Base-by-base conservation (phyloP, 495 filamentous ascomycete genomes). In the Neurospora sp. region DNA sequence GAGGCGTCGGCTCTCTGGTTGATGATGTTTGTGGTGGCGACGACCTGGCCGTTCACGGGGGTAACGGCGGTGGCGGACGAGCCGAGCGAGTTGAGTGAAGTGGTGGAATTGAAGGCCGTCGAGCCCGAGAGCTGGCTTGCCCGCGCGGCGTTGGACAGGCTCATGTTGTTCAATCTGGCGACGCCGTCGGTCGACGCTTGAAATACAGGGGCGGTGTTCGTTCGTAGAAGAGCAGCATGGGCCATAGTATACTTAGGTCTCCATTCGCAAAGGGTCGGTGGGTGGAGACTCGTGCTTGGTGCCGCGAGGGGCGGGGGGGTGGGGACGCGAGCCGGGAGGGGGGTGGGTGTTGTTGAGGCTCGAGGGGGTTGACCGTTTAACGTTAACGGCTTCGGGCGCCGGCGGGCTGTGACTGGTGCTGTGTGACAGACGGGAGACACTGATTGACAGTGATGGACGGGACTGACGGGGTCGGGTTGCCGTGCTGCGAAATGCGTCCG, bases 1-100 rank as follows among this genome's bases (percentile, higher is more conserved):
- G 91, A 91, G 74, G 93, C 91, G 78, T 96, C 94, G 80, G 94
- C 96, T 73, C 88, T 90, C 78, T 92, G 91, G 81, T 98, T 99
- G 85, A 98, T 96, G 81, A 99, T 96, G 79, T 94, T 97, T 80
- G 92, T 87, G 77, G 91, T 91, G 42, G 92, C 89, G 71, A 89
- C 81, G 72, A 94, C 87, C 65, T 87, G 89, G 70, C 86, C 89
- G 74, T 86, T 87, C 35, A 38, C 22, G 39, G 44, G 74, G 18
- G 81, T 70, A 38, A 82, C 76, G 16, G 80, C 72, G 14, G 83
- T 84, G 38, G 81, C 72, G 37, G 82, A 78, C 6, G 86, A 85
- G 69, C 79, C 81, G 27, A 89, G 75, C 5, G 86, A 88, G 7
- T 84, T 82, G 22, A 82, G 76, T 6, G 85, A 86, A 20, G 82